phyloP scores from a whole-genome alignment of 176 grass and related monocot species.

The Musa schizocarpa region DNA sequence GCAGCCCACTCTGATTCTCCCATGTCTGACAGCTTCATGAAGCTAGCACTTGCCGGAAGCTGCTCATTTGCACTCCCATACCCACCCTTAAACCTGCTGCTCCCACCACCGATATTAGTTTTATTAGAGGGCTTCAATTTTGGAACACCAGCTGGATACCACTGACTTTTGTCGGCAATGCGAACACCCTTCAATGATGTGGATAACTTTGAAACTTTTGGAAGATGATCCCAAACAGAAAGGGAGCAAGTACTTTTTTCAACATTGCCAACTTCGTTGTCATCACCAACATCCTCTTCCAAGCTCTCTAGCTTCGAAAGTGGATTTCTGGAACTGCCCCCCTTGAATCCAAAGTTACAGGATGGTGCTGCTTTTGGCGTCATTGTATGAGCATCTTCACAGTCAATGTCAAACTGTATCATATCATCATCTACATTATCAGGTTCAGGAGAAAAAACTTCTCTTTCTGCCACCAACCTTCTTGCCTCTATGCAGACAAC shows the following conservation, averaged over 20 bases:
- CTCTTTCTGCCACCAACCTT: constrained; percentile 49
- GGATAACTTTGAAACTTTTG: constrained; percentile 59
- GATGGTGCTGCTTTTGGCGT: constrained; percentile 24
- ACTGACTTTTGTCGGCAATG: constrained; percentile 46
- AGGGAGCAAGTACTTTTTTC: constrained; percentile 30
- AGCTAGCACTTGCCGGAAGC: constrained; percentile 46
- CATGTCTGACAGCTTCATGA: constrained; percentile 71
- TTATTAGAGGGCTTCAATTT: constrained; percentile 20
- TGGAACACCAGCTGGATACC: constrained; percentile 22
- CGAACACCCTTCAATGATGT: constrained; percentile 48
- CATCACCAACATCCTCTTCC: constrained; percentile 40
- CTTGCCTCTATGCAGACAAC: constrained; percentile 73
- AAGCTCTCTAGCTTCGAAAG: constrained; percentile 49
- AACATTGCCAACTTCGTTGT: constrained; percentile 40
- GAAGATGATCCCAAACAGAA: constrained; percentile 32
- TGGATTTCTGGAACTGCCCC: constrained; percentile 30
- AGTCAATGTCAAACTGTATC: constrained; percentile 67
- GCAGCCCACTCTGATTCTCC: constrained; percentile 37
- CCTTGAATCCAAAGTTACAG: constrained; percentile 39
- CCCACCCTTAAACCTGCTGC: constrained; percentile 25
- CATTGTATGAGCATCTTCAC: constrained; percentile 36
- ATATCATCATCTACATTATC: constrained; percentile 39
- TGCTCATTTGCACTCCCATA: constrained; percentile 57
- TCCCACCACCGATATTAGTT: constrained; percentile 11
- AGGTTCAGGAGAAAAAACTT: constrained; percentile 36